Conservation (phyloP, 371 early-diverging fungal genomes). For the Apophysomyces ossiformis region DNA sequence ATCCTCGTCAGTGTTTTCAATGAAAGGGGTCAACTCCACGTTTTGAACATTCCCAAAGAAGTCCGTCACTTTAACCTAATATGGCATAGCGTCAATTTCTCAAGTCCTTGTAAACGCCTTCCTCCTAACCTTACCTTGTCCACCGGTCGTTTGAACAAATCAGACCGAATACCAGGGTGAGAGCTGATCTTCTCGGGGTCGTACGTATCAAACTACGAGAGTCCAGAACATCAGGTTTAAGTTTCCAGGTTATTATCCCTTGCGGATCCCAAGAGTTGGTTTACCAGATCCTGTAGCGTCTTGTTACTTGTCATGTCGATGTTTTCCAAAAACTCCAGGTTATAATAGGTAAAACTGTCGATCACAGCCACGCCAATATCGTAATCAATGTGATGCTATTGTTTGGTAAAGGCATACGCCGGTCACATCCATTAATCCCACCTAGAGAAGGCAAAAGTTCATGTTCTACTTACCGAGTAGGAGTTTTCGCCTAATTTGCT, state of each 20-base stretch:
- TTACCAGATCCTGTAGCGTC: slow-evolving; percentile 77
- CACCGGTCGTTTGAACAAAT: slow-evolving; percentile 78
- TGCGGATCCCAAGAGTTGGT: neutral
- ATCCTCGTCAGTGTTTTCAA: slow-evolving; percentile 9
- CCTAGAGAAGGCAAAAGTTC: too few relatives aligned
- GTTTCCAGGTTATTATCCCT: neutral
- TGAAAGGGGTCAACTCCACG: slow-evolving; percentile 75
- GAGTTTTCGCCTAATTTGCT: slow-evolving; percentile 87
- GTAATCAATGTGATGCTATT: slow-evolving; percentile 84
- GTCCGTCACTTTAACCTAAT: slow-evolving; percentile 82
- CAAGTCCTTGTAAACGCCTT: neutral
- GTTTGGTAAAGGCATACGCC: neutral
- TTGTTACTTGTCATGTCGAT: slow-evolving; percentile 78
- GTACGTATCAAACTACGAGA: slow-evolving; percentile 79
- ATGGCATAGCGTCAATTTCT: too few relatives aligned
- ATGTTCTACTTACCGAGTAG: slow-evolving; percentile 72
- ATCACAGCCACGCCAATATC: slow-evolving; percentile 97
- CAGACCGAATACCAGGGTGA: slow-evolving; percentile 81
- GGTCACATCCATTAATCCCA: too few relatives aligned
- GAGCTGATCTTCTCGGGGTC: slow-evolving; percentile 76
- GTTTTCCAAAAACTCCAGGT: slow-evolving; percentile 87
- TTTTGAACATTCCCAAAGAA: slow-evolving; percentile 95
- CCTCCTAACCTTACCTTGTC: slow-evolving; percentile 53
- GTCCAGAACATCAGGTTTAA: neutral
- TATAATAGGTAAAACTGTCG: slow-evolving; percentile 95